Evolutionary conservation across 2,329 filamentous ascomycete species (phyloP).

Genomic region (Massarina eburnea): DNA sequence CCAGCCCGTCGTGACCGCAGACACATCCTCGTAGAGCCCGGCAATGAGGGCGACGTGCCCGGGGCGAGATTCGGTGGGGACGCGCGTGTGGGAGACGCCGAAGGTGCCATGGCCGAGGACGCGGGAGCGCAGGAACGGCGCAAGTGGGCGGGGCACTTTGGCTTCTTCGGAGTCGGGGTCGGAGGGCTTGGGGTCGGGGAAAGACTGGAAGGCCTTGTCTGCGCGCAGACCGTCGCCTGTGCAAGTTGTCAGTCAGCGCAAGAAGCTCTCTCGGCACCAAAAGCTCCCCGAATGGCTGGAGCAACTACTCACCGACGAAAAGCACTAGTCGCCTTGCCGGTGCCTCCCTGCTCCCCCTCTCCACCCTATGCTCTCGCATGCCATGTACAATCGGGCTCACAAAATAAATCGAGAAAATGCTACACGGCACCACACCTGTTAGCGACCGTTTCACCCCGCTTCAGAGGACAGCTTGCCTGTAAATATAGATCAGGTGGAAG

Average conservation of each 20-base stretch:
- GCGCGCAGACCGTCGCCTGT: constrained; percentile 86
- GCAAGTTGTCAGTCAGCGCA: constrained; percentile 10
- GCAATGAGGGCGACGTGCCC: constrained; percentile 97
- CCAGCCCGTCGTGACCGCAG: constrained; percentile 95
- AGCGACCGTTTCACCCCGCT: constrained; percentile 12
- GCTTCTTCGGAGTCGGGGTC: constrained; percentile 60
- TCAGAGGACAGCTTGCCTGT: constrained; percentile 37
- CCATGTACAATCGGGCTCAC: constrained; percentile 95
- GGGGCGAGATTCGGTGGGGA: constrained; percentile 93
- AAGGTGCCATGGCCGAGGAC: constrained; percentile 91
- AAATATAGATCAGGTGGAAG: constrained; percentile 92
- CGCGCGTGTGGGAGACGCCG: constrained; percentile 93
- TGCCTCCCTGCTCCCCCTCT: constrained; percentile 66
- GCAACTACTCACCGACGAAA: constrained; percentile 70
- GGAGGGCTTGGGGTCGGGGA: constrained; percentile 71
- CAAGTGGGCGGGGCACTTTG: constrained; percentile 74
- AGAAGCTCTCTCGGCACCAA: not conserved
- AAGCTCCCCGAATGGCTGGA: not conserved
- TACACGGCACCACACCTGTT: constrained; percentile 49
- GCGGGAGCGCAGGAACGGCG: constrained; percentile 86
- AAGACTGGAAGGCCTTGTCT: constrained; percentile 95
- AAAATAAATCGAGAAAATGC: constrained; percentile 98
- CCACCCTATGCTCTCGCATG: constrained; percentile 79
- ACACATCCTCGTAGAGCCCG: constrained; percentile 96
- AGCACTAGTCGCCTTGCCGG: constrained; percentile 89